These are phyloP conservation scores for Cladorrhinum samala DNA, from an alignment of 495 filamentous ascomycete species.

Conservation along the genomic window DNA sequence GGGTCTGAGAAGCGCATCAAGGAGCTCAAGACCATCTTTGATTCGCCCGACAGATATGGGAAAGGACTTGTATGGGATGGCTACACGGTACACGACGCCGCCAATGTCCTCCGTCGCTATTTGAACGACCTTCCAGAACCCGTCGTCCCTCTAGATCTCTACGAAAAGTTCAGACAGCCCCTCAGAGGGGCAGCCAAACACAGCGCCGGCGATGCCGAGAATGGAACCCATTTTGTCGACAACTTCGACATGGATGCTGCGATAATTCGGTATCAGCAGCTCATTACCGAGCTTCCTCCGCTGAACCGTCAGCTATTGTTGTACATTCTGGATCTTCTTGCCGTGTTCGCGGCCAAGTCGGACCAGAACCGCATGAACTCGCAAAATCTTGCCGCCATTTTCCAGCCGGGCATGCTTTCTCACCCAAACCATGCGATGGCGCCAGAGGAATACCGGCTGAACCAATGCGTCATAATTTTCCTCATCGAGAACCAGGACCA, in stretches of 20 bases:
- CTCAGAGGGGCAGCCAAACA: conserved; percentile 70
- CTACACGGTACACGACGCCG: conserved; percentile 98
- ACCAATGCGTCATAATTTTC: conserved; percentile 96
- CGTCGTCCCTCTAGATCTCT: conserved; percentile 91
- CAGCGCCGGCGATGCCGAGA: conserved; percentile 54
- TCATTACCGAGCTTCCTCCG: conserved; percentile 89
- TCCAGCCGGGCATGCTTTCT: conserved; percentile 92
- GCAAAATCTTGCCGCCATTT: conserved; percentile 92
- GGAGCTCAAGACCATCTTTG: conserved; percentile 83
- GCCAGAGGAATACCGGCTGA: conserved; percentile 85
- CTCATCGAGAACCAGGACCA: conserved; percentile 94
- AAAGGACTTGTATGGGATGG: conserved; percentile 96
- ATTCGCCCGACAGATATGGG: conserved; percentile 92
- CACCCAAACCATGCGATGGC: conserved; percentile 94
- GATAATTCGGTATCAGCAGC: conserved; percentile 74
- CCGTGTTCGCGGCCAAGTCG: conserved; percentile 95
- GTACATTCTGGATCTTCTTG: conserved; percentile 95
- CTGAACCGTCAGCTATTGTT: conserved; percentile 92
- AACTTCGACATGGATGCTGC: conserved; percentile 71
- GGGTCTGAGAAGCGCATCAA: conserved; percentile 98
- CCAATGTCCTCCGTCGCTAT: conserved; percentile 92
- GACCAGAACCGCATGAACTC: conserved; percentile 96
- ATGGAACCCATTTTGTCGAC: conserved; percentile 47
- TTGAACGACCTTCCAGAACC: conserved; percentile 92
- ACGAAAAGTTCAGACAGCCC: conserved; percentile 83